Conservation (phyloP, 805 yeast species). For the Lipomyces lipofer region DNA sequence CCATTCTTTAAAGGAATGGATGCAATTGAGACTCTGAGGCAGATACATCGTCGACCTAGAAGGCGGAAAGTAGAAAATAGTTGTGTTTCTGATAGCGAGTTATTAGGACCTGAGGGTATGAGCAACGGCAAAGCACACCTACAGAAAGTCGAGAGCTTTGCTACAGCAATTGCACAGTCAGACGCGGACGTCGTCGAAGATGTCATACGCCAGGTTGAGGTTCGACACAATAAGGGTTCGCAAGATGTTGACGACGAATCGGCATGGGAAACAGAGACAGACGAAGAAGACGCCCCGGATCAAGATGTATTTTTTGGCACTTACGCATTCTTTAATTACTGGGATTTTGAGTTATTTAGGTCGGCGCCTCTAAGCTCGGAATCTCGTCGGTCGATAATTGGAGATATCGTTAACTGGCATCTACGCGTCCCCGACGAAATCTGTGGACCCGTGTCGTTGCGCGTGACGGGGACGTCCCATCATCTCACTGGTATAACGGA, state of each 20-base stretch:
- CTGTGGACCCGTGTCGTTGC: constrained; percentile 22
- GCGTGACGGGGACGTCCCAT: constrained; percentile 24
- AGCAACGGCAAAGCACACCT: no score
- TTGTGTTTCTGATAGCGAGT: no score
- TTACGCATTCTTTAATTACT: constrained; percentile 29
- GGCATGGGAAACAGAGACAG: constrained; percentile 10
- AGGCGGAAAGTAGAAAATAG: no score
- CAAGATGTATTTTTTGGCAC: constrained; percentile 15
- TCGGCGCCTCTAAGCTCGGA: constrained; percentile 26
- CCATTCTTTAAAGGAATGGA: constrained; percentile 23
- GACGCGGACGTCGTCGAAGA: background rate
- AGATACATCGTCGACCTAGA: background rate
- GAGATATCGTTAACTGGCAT: constrained; percentile 30
- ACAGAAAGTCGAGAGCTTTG: no score
- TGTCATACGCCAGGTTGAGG: background rate
- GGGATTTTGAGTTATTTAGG: constrained; percentile 31
- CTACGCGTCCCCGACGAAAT: constrained; percentile 24
- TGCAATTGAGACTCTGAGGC: constrained; percentile 16
- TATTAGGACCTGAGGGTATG: no score
- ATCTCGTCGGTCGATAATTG: constrained; percentile 27
- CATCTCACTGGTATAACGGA: constrained; percentile 28
- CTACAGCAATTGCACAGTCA: background rate
- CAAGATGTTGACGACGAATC: constrained; percentile 5
- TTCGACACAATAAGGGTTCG: background rate
- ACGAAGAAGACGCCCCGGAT: background rate